phyloP scores from a whole-genome alignment of 2,329 filamentous ascomycete genomes.

The Lachnellula hyalina region DNA sequence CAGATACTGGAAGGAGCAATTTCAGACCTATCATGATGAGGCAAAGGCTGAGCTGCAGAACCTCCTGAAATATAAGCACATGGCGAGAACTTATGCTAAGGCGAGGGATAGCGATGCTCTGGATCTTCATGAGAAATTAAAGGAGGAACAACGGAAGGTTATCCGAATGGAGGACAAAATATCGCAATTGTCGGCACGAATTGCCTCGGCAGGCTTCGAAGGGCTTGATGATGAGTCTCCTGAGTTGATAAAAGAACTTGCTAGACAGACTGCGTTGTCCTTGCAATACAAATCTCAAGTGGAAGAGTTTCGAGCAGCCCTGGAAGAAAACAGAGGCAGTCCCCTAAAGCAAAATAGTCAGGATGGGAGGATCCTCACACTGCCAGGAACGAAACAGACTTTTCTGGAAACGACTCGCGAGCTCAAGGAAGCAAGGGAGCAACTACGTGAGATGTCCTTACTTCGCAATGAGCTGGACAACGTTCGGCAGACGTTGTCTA shows the following conservation, averaged over 20 bases:
- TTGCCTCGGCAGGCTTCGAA: constrained; percentile 37
- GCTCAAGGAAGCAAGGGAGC: constrained; percentile 48
- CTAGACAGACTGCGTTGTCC: constrained; percentile 52
- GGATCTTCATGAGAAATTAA: constrained; percentile 59
- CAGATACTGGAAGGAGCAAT: constrained; percentile 75
- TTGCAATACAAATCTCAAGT: constrained; percentile 55
- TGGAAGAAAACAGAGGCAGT: constrained; percentile 35
- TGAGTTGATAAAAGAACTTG: constrained; percentile 48
- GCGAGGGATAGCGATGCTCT: constrained; percentile 70
- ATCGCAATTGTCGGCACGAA: constrained; percentile 53
- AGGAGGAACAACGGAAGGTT: constrained; percentile 62
- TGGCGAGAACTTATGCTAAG: constrained; percentile 73
- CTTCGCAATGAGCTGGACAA: constrained; percentile 49
- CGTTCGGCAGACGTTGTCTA: constrained; percentile 45
- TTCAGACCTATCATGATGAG: constrained; percentile 66
- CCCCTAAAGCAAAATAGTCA: constrained; percentile 31
- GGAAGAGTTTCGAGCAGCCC: constrained; percentile 51
- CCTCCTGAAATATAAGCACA: constrained; percentile 72
- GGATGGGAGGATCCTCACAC: constrained; percentile 33
- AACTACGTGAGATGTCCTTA: constrained; percentile 46
- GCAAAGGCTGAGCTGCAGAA: constrained; percentile 71
- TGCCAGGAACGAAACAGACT: constrained; percentile 46
- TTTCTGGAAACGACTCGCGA: constrained; percentile 50
- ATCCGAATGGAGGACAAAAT: constrained; percentile 58
- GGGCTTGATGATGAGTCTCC: constrained; percentile 41